Base-by-base conservation (phyloP, 78 protist genomes). In the Cavenderia fasciculata region DNA sequence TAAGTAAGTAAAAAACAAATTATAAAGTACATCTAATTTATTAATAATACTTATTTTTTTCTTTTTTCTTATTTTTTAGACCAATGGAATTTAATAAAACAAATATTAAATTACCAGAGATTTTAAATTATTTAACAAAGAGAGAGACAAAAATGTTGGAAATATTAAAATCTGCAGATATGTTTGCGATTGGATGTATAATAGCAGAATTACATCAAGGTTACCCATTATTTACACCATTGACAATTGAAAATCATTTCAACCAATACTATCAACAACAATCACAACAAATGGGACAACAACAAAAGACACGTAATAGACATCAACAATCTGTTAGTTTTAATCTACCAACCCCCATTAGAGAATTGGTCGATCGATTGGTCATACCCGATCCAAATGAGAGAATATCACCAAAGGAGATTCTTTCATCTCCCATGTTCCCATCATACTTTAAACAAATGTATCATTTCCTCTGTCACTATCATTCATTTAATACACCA, bases 391-490 rank as follows among this genome's bases (percentile, higher is more conserved):
- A 86, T 56, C 86, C 87, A 40, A 27, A 40, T 19, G 73, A 86
- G 6, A 51, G 92, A 69, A 61, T 31, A 1, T 36, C 36, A 2
- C 54, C 63, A 41, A 66, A 33, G 40, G 73, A 75, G 31, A 14
- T 74, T 11, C 51, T 74, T 4, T 49, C 85, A 21, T 54, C 71
- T 3, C 44, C 92, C 19, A 52, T 86, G 1, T 86, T 86, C 31
- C 92, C 92, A 23, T 25, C 31, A 0, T 86, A 86, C 61, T 86
- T 86, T 16, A 75, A 65, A 54, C 85, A 86, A 46, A 75, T 86
- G 86, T 86, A 86, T 21, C 85, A 75, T 68, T 86, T 86, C 82
- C 57, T 86, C 6, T 59, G 76, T 23, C 90, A 82, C 51, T 68
- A 41, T 21, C 90, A 82, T 49, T 68, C 78, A 1, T 46, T 82